Conservation (phyloP, 345 rosid species). For the Salix suchowensis region DNA sequence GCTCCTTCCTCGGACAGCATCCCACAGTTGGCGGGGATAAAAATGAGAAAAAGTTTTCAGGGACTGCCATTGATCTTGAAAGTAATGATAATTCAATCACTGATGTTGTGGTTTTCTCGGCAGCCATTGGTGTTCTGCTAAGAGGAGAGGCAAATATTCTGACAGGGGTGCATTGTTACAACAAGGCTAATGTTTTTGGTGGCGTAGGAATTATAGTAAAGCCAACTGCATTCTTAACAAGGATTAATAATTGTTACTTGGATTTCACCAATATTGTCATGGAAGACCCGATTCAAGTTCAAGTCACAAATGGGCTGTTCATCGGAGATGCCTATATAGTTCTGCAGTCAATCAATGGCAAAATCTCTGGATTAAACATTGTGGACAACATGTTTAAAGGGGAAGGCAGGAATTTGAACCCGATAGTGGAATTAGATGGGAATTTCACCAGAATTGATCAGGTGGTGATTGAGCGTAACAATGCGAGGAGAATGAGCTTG, state of each 20-base stretch:
- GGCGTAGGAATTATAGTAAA: slow-evolving; percentile 61
- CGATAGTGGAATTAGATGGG: slow-evolving; percentile 53
- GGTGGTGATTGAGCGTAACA: slow-evolving; percentile 58
- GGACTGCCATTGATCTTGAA: slow-evolving; percentile 56
- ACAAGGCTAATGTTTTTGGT: slow-evolving; percentile 62
- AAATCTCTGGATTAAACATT: slow-evolving; percentile 45
- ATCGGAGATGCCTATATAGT: slow-evolving; percentile 55
- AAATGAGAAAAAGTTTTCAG: slow-evolving; percentile 44
- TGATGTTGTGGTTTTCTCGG: slow-evolving; percentile 57
- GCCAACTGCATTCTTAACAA: slow-evolving; percentile 30
- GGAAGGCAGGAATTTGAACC: slow-evolving; percentile 17
- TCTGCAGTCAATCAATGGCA: slow-evolving; percentile 42
- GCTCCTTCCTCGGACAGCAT: slow-evolving; percentile 54
- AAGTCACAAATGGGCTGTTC: slow-evolving; percentile 56
- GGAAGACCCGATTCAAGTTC: slow-evolving; percentile 66
- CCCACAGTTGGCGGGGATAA: slow-evolving; percentile 54
- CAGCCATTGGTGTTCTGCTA: slow-evolving; percentile 48
- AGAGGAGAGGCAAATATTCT: slow-evolving; percentile 58
- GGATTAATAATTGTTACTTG: slow-evolving; percentile 59
- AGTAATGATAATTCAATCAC: slow-evolving; percentile 65
- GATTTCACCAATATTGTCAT: slow-evolving; percentile 52
- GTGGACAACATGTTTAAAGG: slow-evolving; percentile 61
- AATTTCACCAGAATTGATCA: slow-evolving; percentile 44
- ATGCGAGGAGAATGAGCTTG: slow-evolving; percentile 46
- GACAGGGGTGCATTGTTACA: slow-evolving; percentile 66